Conservation (phyloP, 306 rosid species). For the Bauhinia variegata region DNA sequence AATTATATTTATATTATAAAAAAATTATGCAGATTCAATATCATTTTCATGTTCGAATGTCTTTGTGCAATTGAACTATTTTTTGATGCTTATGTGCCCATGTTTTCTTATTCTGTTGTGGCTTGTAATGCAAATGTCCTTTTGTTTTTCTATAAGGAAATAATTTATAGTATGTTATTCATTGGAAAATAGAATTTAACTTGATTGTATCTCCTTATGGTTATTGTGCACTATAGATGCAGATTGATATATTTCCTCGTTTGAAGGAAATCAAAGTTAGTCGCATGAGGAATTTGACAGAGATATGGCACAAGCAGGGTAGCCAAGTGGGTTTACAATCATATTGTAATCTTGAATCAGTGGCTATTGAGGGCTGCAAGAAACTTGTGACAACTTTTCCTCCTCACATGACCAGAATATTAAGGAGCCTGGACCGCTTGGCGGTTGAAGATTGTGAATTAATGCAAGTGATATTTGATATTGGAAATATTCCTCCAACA, state of each 20-base stretch:
- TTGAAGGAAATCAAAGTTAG: constrained; percentile 19
- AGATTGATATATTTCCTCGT: constrained; percentile 14
- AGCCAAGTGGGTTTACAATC: background rate
- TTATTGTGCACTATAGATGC: background rate
- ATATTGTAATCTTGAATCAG: background rate
- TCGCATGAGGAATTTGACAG: background rate
- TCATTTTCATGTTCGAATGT: no score
- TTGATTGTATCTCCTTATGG: background rate
- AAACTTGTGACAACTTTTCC: background rate
- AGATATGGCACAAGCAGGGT: background rate
- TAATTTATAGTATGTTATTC: background rate
- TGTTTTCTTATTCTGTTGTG: no score
- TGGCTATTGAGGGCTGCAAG: background rate
- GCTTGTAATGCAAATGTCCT: no score
- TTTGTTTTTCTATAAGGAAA: no score
- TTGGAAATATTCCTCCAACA: background rate
- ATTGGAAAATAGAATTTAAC: no score
- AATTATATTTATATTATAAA: no score
- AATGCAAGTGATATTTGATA: background rate
- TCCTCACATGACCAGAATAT: background rate
- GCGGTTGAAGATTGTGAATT: background rate
- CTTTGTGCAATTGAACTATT: no score
- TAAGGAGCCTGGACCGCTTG: background rate
- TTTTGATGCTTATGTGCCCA: no score
- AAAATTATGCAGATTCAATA: no score